Evolutionary conservation across 139 green algal genomes (phyloP), one percentile per base, ranked within the genome.

Genomic region (Chlamydomonas sp.): DNA sequence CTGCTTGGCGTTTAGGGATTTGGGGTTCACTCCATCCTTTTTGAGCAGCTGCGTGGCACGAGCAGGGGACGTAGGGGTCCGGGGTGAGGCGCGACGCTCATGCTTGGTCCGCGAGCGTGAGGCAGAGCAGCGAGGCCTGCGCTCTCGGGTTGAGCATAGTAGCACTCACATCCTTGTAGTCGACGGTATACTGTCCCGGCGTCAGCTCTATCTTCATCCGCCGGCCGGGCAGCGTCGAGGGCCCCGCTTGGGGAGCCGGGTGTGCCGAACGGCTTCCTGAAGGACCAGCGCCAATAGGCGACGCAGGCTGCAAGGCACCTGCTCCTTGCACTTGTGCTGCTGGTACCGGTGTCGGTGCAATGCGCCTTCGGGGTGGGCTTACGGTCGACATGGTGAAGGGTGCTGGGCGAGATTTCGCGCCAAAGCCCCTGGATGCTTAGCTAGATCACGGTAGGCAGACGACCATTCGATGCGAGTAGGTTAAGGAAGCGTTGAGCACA

Each of bases 121-220:
- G 6, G 74, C 20, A 15, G 14, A 73, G 67, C 14, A 20, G 67
- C 8, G 14, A 20, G 67, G 18, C 3, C 14, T 6, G 67, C 20
- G 7, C 10, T 4, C 17, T 58, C 18, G 18, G 69, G 3, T 9
- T 76, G 18, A 58, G 17, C 69, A 10, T 57, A 4, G 16, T 16
- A 68, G 16, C 9, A 20, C 81, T 31, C 59, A 87, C 83, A 61
- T 87, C 73, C 5, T 66, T 87, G 17, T 75, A 87, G 17, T 87
- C 16, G 7, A 87, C 73, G 9, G 63, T 16, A 60, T 79, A 86
- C n/a, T 72, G 5, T 1, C 62, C 59, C 20, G 8, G 16, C 18
- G 59, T 17, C 1, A 86, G 63, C n/a, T 86, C 81, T 17, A 62
- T 62, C 59, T 63, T 80, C 74, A 87, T 20, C 31, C 83, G 83